phyloP scores from a whole-genome alignment of 1,284 basidiomycete genomes.

The Fomitopsis pinicola region DNA sequence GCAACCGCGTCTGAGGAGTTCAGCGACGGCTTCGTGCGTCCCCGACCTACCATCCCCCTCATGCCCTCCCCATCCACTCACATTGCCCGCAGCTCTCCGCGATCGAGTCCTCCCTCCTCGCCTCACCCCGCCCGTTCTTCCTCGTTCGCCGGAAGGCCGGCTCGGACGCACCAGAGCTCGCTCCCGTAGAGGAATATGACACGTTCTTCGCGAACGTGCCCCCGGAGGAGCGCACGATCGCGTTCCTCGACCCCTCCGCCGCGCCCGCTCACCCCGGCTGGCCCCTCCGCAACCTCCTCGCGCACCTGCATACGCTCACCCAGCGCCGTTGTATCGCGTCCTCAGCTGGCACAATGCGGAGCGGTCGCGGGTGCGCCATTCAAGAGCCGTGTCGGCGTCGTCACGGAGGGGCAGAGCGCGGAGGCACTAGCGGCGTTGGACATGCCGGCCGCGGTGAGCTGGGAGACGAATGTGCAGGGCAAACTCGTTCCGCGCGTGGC shows the following conservation, averaged over 20 bases:
- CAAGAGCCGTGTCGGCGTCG: conserved; percentile 59
- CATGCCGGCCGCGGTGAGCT: conserved; percentile 74
- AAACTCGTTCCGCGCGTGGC: conserved; percentile 88
- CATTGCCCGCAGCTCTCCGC: conserved; percentile 37
- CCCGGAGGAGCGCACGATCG: conserved; percentile 54
- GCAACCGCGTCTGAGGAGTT: conserved; percentile 37
- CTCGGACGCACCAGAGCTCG: conserved; percentile 34
- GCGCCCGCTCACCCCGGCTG: conserved; percentile 81
- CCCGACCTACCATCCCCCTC: too few relatives aligned
- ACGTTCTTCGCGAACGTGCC: conserved; percentile 45
- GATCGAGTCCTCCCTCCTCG: conserved; percentile 45
- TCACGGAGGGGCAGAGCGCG: conserved; percentile 31
- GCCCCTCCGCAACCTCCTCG: conserved; percentile 90
- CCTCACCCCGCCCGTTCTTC: conserved; percentile 50
- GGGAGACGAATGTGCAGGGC: conserved; percentile 87
- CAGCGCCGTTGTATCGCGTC: conserved; percentile 50
- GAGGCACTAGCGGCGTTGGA: not conserved
- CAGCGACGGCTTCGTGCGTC: conserved; percentile 32
- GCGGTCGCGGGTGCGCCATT: conserved; percentile 35
- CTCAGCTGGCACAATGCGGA: conserved; percentile 75
- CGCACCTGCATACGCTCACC: conserved; percentile 67
- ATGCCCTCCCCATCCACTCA: not conserved
- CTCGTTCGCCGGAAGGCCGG: conserved; percentile 40
- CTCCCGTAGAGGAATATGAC: conserved; percentile 52
- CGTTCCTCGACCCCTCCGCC: conserved; percentile 88